Evolutionary conservation across 1,284 basidiomycete genomes (phyloP).

Genomic region (Gymnopus androsaceus): DNA sequence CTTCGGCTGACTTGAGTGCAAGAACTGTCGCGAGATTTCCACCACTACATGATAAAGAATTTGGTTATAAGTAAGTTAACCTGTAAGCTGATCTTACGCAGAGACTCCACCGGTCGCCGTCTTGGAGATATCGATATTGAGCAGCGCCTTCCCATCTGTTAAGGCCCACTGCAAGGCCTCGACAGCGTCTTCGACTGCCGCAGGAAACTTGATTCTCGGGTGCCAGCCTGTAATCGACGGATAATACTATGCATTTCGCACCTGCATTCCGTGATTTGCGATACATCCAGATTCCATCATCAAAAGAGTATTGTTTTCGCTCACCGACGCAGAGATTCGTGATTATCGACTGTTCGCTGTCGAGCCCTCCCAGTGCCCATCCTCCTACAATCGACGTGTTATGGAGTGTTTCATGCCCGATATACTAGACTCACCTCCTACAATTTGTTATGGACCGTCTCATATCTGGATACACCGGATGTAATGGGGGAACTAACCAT

Average conservation of each 20-base stretch:
- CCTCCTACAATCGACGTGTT: too few species aligned
- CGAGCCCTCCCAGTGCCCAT: slow-evolving; percentile 69
- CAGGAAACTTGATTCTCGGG: slow-evolving; percentile 76
- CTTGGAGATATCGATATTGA: slow-evolving; percentile 29
- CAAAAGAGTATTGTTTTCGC: background rate
- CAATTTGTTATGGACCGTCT: too few species aligned
- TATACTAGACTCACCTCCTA: too few species aligned
- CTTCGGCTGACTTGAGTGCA: slow-evolving; percentile 59
- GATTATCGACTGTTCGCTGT: slow-evolving; percentile 57
- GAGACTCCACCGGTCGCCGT: slow-evolving; percentile 65
- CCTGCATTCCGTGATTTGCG: slow-evolving; percentile 40
- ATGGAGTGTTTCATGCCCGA: too few species aligned
- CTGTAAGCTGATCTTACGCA: slow-evolving; percentile 42
- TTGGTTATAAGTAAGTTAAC: background rate
- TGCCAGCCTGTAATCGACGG: slow-evolving; percentile 74
- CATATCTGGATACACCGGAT: too few species aligned
- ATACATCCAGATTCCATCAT: background rate
- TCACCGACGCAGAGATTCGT: slow-evolving; percentile 26
- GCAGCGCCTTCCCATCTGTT: slow-evolving; percentile 38
- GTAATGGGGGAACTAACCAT: too few species aligned
- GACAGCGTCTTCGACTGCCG: slow-evolving; percentile 72
- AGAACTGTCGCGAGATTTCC: slow-evolving; percentile 72
- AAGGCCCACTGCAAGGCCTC: slow-evolving; percentile 68
- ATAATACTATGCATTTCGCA: slow-evolving; percentile 56
- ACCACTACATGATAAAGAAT: slow-evolving; percentile 44